Percentiles rank a stretch among this genome's conserved stretches.
These are phyloP conservation scores for Macrophomina pseudophaseolina DNA, from an alignment of 2,329 filamentous ascomycete species.

Conservation along the genomic window DNA sequence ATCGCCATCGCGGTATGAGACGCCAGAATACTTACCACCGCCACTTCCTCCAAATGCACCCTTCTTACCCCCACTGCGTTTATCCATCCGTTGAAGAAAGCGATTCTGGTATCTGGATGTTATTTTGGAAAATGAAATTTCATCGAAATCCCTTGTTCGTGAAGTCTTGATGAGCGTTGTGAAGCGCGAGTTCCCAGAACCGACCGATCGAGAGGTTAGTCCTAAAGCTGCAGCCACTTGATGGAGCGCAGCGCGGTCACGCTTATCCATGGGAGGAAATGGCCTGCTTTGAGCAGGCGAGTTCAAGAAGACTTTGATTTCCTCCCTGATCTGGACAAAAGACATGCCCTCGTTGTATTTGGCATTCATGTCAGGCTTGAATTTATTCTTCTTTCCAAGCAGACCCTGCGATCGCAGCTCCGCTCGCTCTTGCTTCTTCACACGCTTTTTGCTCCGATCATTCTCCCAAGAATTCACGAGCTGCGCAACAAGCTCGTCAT, in stretches of 20 bases:
- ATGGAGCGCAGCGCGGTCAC: slow-evolving; percentile 78
- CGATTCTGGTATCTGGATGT: slow-evolving; percentile 29
- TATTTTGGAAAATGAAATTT: slow-evolving; percentile 57
- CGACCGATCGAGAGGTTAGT: slow-evolving; percentile 83
- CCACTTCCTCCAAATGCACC: slow-evolving; percentile 40
- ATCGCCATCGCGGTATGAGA: slow-evolving; percentile 79
- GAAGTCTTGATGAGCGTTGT: slow-evolving; percentile 77
- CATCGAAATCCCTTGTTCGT: slow-evolving; percentile 66
- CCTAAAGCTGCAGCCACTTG: slow-evolving; percentile 75
- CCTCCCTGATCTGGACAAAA: slow-evolving; percentile 71
- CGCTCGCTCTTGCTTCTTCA: slow-evolving; percentile 55
- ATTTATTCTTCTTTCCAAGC: slow-evolving; percentile 49
- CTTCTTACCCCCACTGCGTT: slow-evolving; percentile 9
- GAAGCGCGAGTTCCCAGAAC: slow-evolving; percentile 73
- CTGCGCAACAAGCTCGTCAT: slow-evolving; percentile 50
- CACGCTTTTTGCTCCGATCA: slow-evolving; percentile 52
- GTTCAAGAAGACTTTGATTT: slow-evolving; percentile 74
- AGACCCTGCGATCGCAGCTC: slow-evolving; percentile 52
- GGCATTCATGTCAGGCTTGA: slow-evolving; percentile 59
- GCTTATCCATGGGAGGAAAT: slow-evolving; percentile 83
- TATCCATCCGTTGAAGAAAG: slow-evolving; percentile 23
- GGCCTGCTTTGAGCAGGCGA: slow-evolving; percentile 67
- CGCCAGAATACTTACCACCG: slow-evolving; percentile 47
- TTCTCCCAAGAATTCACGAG: slow-evolving; percentile 49
- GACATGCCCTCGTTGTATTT: slow-evolving; percentile 78